Base-by-base conservation (phyloP, 345 rosid genomes). In the Luvunga scandens region DNA sequence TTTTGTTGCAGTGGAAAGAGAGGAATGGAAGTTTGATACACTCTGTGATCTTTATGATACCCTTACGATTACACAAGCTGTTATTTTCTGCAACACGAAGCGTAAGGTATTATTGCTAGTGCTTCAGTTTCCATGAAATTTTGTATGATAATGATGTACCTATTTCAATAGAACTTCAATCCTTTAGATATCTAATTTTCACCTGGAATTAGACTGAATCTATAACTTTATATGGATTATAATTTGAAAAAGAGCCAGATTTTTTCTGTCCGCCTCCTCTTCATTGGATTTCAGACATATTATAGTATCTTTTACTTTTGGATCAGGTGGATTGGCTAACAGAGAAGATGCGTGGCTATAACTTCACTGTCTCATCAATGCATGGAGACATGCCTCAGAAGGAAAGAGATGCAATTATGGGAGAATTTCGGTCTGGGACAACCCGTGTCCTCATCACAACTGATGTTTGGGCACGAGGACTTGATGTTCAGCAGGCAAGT, bases 351-450 rank as follows among this genome's bases (percentile, higher is more conserved):
- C 93, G 98, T n/a, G 89, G 82, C 81, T 82, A 85, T 86, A 92
- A 96, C 85, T 94, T 96, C 75, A 91, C 98, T 0, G 98, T 94
- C 79, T 96, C 98, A 45, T 90, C 99, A 81, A 96, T 96, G 98
- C 99, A 96, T 63, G 99, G 98, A 4, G 99, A 96, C 86, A 92
- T 96, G 99, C 99, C 99, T 82, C 98, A 94, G 84, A 96, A 81
- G 84, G 99, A 96, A 69, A 91, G 98, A 87, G 99, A 94, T 80
- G 95, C 91, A 66, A 92, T 94, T 74, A 92, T 96, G 98, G 78
- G 68, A 24, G 94, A 96, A 79, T 96, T 96, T 80, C 89, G 92
- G 30, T 80, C 86, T 30, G 99, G 94, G 53, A 89, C 88, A 33
- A 96, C 98, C 7, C 94, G 98, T 76, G 98, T 96, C 66, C 90